Conservation (phyloP, 306 rosid species). For the Mimosa bimucronata region DNA sequence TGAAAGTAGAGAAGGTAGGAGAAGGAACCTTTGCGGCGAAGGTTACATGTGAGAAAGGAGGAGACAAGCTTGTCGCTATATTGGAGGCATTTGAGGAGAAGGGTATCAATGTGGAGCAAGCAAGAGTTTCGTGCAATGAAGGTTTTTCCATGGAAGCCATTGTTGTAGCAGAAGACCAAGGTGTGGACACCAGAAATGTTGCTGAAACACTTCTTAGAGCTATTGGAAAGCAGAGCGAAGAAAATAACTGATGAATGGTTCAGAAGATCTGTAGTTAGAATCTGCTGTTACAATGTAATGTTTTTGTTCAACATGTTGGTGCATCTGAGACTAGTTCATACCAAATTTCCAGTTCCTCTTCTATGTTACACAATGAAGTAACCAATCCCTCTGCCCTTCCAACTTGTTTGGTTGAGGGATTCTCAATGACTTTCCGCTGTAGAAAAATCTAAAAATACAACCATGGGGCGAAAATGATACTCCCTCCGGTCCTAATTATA, state of each 20-base stretch:
- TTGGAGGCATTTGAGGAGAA: constrained; percentile 69
- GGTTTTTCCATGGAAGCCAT: constrained; percentile 69
- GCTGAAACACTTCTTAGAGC: constrained; percentile 54
- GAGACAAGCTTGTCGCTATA: constrained; percentile 64
- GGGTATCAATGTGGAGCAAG: constrained; percentile 64
- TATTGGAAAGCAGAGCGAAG: constrained; percentile 39
- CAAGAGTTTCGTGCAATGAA: constrained; percentile 70
- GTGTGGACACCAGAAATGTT: constrained; percentile 48
- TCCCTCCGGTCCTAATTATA: too few relatives aligned
- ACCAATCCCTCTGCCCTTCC: background rate
- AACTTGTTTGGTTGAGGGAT: background rate
- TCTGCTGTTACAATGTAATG: background rate
- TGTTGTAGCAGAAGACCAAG: constrained; percentile 55
- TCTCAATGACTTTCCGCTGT: background rate
- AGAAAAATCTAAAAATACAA: background rate
- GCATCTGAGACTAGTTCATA: constrained; percentile 24
- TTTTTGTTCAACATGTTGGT: constrained; percentile 28
- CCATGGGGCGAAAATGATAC: background rate
- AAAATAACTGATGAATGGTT: constrained; percentile 17
- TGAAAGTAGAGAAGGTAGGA: constrained; percentile 70
- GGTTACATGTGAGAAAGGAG: constrained; percentile 63
- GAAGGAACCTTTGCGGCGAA: constrained; percentile 55
- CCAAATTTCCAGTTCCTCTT: constrained; percentile 35
- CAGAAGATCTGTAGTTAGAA: constrained; percentile 18
- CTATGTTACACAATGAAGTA: constrained; percentile 10